phyloP scores from a whole-genome alignment of 2,329 filamentous ascomycete species.

The Tolypocladium tropicale region DNA sequence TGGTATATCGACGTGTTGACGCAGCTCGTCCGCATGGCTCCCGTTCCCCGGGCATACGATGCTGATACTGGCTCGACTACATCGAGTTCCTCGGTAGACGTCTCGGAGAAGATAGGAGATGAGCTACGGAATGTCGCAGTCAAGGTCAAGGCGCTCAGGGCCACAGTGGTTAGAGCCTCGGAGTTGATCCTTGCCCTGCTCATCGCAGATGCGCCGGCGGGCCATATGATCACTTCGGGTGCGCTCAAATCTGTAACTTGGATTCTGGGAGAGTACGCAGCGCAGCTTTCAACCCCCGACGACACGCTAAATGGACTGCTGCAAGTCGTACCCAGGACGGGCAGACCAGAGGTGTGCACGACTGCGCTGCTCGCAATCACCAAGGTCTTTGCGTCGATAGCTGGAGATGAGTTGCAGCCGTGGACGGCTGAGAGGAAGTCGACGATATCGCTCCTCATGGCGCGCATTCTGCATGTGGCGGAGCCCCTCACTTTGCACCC shows the following conservation, averaged over 20 bases:
- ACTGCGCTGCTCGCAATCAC: slow-evolving; percentile 74
- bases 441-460: slow-evolving; percentile 65
- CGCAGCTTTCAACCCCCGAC: slow-evolving; percentile 58
- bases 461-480: slow-evolving; percentile 70
- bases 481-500: slow-evolving; percentile 75
- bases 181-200: slow-evolving; percentile 61
- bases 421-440: slow-evolving; percentile 71
- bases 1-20: slow-evolving; percentile 93
- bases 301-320: slow-evolving; percentile 65
- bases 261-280: slow-evolving; percentile 81
- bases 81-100: slow-evolving; percentile 22
- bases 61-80: slow-evolving; percentile 22
- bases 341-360: slow-evolving; percentile 58
- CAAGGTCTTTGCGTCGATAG: slow-evolving; percentile 71
- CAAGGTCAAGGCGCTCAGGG: slow-evolving; percentile 74
- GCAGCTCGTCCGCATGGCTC: slow-evolving; percentile 69
- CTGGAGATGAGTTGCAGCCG: slow-evolving; percentile 49
- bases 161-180: slow-evolving; percentile 72
- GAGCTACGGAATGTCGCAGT: slow-evolving; percentile 88
- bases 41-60: slow-evolving; percentile 30
- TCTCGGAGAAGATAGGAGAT: slow-evolving; percentile 65
- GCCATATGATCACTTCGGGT: slow-evolving; percentile 48
- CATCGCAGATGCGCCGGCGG: slow-evolving; percentile 38
- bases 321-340: slow-evolving; percentile 48
- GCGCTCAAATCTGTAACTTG: slow-evolving; percentile 71